Evolutionary conservation across 2,329 filamentous ascomycete species (phyloP), one percentile per base, ranked within the genome.

Genomic region (Talaromyces sp.): DNA sequence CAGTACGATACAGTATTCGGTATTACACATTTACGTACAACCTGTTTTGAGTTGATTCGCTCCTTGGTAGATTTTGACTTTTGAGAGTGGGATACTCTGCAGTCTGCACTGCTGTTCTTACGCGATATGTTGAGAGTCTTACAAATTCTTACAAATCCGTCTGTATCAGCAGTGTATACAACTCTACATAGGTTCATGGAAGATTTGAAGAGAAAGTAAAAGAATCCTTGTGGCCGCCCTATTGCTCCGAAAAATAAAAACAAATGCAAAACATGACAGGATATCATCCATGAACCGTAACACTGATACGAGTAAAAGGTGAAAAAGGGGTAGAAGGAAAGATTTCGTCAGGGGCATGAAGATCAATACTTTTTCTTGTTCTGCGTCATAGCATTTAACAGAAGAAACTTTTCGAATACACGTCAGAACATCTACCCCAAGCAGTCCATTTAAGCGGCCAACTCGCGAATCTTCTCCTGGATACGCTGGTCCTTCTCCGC

Each of bases 401-500:
- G 47, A 54, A 54, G 22, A 36, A 25, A 27, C n/a, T 29, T 61
- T 61, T 61, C 59, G 36, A 49, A 27, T 27, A 38, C 38, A 51
- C 54, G 31, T 43, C 36, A 62, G 49, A 67, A 68, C 62, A 64
- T 69, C 31, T 54, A 53, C 2, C 5, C 29, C 60, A 31, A 54
- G 47, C 15, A 2, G 56, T 53, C 54, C 70, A 71, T 72, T 77
- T 79, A 81, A 72, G 76, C 75, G 69, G 79, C 78, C 69, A 97
- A 86, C 83, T 90, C 86, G 79, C 90, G 88, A 85, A 99, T 99
- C 88, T 91, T 96, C 80, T 89, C 88, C 89, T 96, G 88, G 82
- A 99, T 88, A 73, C 89, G 87, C 82, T 89, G 85, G 80, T 90
- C 83, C 85, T 89, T 92, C 91, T 98, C 84, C 64, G 86, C 93